Percentiles rank a stretch among this genome's conserved stretches.
These are phyloP conservation scores for Aspergillus leporis DNA, from an alignment of 495 filamentous ascomycete species.

Conservation along the genomic window DNA sequence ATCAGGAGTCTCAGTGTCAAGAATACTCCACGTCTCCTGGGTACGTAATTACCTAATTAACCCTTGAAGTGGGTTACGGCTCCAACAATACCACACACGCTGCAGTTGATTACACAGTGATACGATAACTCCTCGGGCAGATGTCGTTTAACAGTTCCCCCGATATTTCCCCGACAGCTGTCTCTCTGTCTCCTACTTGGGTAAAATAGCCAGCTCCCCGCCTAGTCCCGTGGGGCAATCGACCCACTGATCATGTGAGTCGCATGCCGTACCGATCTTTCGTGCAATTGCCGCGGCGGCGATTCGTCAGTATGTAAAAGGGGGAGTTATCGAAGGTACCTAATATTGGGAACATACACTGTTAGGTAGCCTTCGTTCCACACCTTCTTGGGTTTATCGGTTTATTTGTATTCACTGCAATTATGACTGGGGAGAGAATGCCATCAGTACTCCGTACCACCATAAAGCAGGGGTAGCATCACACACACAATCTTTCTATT, in stretches of 20 bases:
- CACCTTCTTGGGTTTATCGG: too few relatives aligned
- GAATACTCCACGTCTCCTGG: too few relatives aligned
- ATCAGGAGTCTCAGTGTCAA: too few relatives aligned
- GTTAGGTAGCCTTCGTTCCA: not conserved
- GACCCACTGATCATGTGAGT: not conserved
- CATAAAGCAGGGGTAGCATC: too few relatives aligned
- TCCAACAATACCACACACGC: too few relatives aligned
- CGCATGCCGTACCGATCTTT: not conserved
- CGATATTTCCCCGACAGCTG: constrained; percentile 1
- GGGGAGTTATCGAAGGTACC: not conserved
- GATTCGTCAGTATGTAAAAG: not conserved
- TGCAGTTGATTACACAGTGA: not conserved
- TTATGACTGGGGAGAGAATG: too few relatives aligned
- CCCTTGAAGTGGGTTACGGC: too few relatives aligned
- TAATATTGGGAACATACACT: not conserved
- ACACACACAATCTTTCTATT: not conserved
- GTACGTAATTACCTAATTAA: too few relatives aligned
- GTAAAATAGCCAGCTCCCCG: not conserved
- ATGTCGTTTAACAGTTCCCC: not conserved
- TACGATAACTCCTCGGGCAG: not conserved
- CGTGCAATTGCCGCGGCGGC: too few relatives aligned
- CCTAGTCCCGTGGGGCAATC: too few relatives aligned
- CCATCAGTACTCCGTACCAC: too few relatives aligned
- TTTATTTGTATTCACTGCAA: too few relatives aligned
- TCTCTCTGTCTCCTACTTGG: not conserved